phyloP scores from a whole-genome alignment of 2,329 filamentous ascomycete species.

The Aspergillus sp. region DNA sequence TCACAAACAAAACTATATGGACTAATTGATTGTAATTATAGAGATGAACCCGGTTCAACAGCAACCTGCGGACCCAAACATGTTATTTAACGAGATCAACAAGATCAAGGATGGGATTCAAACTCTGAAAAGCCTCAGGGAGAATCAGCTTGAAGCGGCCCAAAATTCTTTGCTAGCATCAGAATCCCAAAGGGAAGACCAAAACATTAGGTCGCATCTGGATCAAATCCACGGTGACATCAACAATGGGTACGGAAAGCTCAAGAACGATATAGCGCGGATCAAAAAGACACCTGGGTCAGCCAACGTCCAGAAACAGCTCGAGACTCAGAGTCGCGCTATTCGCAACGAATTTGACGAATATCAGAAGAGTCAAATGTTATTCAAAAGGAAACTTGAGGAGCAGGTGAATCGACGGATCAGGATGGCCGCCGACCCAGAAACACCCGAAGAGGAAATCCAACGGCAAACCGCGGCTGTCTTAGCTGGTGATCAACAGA shows the following conservation, averaged over 20 bases:
- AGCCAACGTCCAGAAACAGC: constrained; percentile 73
- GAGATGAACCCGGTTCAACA: constrained; percentile 44
- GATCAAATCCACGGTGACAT: constrained; percentile 74
- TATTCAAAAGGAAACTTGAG: constrained; percentile 76
- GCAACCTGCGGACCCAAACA: constrained; percentile 61
- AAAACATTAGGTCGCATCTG: constrained; percentile 61
- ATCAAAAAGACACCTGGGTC: constrained; percentile 82
- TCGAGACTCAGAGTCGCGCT: constrained; percentile 75
- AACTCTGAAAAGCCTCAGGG: constrained; percentile 65
- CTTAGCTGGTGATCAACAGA: constrained; percentile 65
- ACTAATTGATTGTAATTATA: constrained; percentile 19
- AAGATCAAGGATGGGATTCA: constrained; percentile 77
- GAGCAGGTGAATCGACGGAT: constrained; percentile 88
- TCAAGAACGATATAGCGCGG: constrained; percentile 75
- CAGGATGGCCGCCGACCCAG: constrained; percentile 74
- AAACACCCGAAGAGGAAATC: constrained; percentile 77
- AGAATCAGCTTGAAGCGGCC: constrained; percentile 52
- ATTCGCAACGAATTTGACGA: constrained; percentile 78
- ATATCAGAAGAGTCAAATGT: constrained; percentile 77
- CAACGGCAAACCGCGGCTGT: constrained; percentile 71
- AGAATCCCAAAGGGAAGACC: constrained; percentile 67
- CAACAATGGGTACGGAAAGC: constrained; percentile 76
- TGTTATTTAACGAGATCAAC: constrained; percentile 80
- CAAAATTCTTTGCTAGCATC: constrained; percentile 74
- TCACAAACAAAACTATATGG: neutral